Percentiles rank a stretch among this genome's conserved stretches.
These are phyloP conservation scores for Aspergillus niger DNA, from an alignment of 2,329 filamentous ascomycete species.

Conservation along the genomic window DNA sequence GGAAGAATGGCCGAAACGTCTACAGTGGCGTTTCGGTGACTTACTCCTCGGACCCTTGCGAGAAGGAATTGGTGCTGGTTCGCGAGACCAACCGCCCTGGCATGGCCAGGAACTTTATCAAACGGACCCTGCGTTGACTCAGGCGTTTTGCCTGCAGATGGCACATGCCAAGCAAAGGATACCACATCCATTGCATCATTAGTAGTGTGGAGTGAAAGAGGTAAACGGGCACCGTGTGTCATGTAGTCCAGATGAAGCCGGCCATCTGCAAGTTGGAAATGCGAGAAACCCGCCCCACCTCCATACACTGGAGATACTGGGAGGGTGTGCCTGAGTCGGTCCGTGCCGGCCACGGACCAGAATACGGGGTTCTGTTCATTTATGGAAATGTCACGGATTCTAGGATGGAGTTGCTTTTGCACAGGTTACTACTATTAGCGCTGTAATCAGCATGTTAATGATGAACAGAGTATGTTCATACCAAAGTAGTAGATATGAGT, in stretches of 20 bases:
- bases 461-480: not conserved
- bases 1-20: slow-evolving; percentile 28
- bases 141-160: not conserved
- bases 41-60: slow-evolving; percentile 45
- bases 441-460: not conserved
- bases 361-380: not conserved
- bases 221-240: not conserved
- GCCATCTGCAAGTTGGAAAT: slow-evolving; percentile 3
- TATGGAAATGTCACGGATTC: slow-evolving; percentile 4
- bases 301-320: not conserved
- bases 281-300: not conserved
- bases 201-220: not conserved
- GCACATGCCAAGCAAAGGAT: not conserved
- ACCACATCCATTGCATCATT: not conserved
- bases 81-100: slow-evolving; percentile 21
- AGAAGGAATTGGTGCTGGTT: slow-evolving; percentile 39
- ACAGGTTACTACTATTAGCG: not conserved
- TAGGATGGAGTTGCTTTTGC: not conserved
- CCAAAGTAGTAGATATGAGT: too few species aligned
- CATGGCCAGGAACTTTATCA: slow-evolving; percentile 21
- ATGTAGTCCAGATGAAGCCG: too few species aligned
- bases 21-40: slow-evolving; percentile 40
- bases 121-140: slow-evolving; percentile 18
- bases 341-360: not conserved
- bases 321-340: not conserved